phyloP scores from a whole-genome alignment of 1,139 yeast genomes.

The Protomyces pachydermus region DNA sequence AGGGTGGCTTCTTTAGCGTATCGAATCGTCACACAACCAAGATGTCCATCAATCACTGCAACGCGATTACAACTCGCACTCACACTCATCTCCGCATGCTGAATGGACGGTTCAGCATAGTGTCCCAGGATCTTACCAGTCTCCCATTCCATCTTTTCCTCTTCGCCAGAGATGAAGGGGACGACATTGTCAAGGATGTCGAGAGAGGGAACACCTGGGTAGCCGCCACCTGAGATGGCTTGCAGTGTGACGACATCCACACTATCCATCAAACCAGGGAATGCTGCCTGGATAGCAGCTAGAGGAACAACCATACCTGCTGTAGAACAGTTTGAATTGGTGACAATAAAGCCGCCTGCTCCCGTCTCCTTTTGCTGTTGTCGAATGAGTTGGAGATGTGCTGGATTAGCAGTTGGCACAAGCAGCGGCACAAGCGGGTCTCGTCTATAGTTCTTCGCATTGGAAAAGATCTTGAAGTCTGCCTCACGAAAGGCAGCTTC shows the following conservation, averaged over 20 bases:
- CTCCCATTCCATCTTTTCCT: conserved; percentile 98
- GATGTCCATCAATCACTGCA: conserved; percentile 96
- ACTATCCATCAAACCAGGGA: conserved; percentile 75
- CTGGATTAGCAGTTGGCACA: conserved; percentile 95
- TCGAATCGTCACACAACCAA: conserved; percentile 85
- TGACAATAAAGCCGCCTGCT: conserved; percentile 72
- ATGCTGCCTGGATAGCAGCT: conserved; percentile 79
- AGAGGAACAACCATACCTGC: conserved; percentile 97
- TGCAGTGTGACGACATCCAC: conserved; percentile 89
- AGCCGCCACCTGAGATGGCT: conserved; percentile 98
- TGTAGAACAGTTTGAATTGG: conserved; percentile 97
- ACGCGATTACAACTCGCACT: conserved; percentile 97
- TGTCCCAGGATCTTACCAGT: conserved; percentile 86
- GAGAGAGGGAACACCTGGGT: conserved; percentile 95
- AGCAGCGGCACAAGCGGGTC: conserved; percentile 81
- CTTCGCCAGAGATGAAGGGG: conserved; percentile 94
- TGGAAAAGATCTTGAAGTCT: conserved; percentile 81
- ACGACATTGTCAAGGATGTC: conserved; percentile 90
- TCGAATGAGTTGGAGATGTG: conserved; percentile 74
- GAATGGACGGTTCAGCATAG: conserved; percentile 51
- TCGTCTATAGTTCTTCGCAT: conserved; percentile 94
- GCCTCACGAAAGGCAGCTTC: conserved; percentile 77
- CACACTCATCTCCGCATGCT: conserved; percentile 59
- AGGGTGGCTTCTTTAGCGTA: conserved; percentile 69
- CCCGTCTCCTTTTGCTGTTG: conserved; percentile 51